Percentiles rank a stretch among this genome's conserved stretches.
Evolutionary conservation across 23 red algal species (phyloP).

Genomic region (Gracilaria gracilis): DNA sequence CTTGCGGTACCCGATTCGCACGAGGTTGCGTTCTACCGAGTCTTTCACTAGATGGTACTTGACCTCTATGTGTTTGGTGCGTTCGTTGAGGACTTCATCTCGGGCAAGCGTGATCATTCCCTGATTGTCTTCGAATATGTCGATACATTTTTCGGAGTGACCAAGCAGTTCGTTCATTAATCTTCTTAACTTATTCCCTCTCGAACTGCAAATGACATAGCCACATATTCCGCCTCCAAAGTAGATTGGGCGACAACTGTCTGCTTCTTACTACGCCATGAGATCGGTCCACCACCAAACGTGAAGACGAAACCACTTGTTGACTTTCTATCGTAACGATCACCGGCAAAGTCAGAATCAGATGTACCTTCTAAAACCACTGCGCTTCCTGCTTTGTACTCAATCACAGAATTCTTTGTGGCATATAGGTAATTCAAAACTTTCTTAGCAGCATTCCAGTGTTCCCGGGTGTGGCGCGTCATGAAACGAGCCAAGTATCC

Average conservation of each 20-base stretch:
- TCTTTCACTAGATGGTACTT: slow-evolving; percentile 22
- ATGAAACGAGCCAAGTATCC: too few relatives aligned
- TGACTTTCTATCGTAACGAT: slow-evolving; percentile 25
- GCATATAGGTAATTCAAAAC: slow-evolving; percentile 5
- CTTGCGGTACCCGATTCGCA: too few relatives aligned
- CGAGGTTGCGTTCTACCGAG: too few relatives aligned
- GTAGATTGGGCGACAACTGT: slow-evolving; percentile 25
- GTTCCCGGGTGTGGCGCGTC: neutral
- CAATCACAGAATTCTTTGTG: too few relatives aligned
- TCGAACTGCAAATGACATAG: slow-evolving; percentile 8
- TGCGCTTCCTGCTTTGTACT: too few relatives aligned
- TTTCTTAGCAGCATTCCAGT: neutral
- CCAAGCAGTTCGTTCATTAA: neutral
- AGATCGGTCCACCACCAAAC: neutral
- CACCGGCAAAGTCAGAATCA: slow-evolving; percentile 23
- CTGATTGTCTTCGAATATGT: neutral
- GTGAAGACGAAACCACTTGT: slow-evolving; percentile 40
- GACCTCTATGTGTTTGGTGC: slow-evolving; percentile 56
- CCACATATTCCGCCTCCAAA: slow-evolving; percentile 35
- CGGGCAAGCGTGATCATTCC: neutral
- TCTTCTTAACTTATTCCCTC: slow-evolving; percentile 20
- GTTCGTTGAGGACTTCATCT: slow-evolving; percentile 26
- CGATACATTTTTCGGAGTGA: neutral
- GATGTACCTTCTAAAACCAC: too few relatives aligned
- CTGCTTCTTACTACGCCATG: slow-evolving; percentile 56